Base-by-base conservation (phyloP, 495 filamentous ascomycete genomes). In the Peziza echinospora region DNA sequence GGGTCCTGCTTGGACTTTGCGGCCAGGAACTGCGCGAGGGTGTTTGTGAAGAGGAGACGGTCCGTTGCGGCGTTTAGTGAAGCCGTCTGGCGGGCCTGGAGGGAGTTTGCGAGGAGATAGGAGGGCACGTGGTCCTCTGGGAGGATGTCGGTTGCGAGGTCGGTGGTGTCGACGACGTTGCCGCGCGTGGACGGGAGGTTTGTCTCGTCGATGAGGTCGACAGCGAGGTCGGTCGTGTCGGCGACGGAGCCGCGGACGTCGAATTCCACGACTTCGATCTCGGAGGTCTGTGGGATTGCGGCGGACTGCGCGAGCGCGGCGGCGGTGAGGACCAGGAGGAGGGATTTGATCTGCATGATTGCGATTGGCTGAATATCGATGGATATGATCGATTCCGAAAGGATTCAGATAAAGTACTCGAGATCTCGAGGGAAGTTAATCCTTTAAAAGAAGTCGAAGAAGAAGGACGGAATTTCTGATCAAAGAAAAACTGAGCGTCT, bases 1-100 rank as follows among this genome's bases (percentile, higher is more conserved):
- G 67, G 67, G 25, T 56, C 52, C 22, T 42, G 41, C 2, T 48
- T 44, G 0, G n/a, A 9, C 24, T 55, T 56, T 0, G 51, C 26
- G 0, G 9, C 9, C 3, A 55, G 21, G 56, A 55, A 59, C 0
- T 43, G n/a, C 4, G 11, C 5, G 1, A 55, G n/a, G 0, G 26
- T 23, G 21, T 30, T 25, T 0, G 25, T 24, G 26, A 51, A 55
- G 2, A 56, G 34, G 2, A 56, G 28, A 1, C 21, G 21, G 5
- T 56, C 49, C 5, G 53, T 56, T 13, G 43, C 42, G 17, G 30
- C 10, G 4, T 6, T 17, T 6, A 8, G 0, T n/a, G n/a, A n/a
- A 5, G 37, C 41, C 4, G 41, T 17, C 17, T 26, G 28, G 2
- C 3, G 23, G n/a, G 23, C 8, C 4, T 24, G 9, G 21, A 16